Conservation (phyloP, 176 grass and related monocot species). For the Cenchrus fungigraminus region DNA sequence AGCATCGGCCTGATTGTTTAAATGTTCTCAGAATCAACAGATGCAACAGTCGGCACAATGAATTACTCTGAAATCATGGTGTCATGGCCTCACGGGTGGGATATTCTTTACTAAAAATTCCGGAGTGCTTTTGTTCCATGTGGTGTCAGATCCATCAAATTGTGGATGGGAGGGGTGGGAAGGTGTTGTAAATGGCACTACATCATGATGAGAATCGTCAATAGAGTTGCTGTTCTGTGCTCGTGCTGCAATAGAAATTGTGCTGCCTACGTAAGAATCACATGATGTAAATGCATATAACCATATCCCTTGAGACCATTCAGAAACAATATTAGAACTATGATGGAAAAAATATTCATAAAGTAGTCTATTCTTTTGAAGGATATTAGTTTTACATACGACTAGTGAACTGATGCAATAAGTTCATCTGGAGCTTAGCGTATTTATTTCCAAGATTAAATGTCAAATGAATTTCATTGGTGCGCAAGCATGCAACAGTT, state of each 20-base stretch:
- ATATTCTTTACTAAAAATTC: neutral
- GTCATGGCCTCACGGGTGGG: neutral
- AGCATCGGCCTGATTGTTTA: neutral
- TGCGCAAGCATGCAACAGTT: neutral
- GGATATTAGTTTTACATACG: neutral
- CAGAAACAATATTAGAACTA: neutral
- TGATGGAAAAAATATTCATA: neutral
- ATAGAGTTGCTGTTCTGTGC: constrained; percentile 6
- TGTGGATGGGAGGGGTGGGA: neutral
- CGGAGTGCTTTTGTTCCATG: neutral
- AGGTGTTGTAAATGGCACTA: neutral
- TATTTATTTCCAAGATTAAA: neutral
- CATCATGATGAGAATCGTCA: neutral
- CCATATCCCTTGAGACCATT: neutral
- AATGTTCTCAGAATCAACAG: neutral
- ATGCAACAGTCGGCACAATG: neutral
- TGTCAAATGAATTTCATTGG: neutral
- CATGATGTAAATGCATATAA: neutral
- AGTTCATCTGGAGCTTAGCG: neutral
- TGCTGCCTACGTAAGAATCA: neutral
- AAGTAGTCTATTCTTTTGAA: neutral
- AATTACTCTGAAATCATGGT: neutral
- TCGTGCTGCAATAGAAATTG: neutral
- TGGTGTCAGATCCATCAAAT: neutral
- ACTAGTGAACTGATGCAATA: neutral